Evolutionary conservation across 1,284 basidiomycete genomes (phyloP), one percentile per base, ranked within the genome.

Genomic region (Cystobasidiaceae sp.): DNA sequence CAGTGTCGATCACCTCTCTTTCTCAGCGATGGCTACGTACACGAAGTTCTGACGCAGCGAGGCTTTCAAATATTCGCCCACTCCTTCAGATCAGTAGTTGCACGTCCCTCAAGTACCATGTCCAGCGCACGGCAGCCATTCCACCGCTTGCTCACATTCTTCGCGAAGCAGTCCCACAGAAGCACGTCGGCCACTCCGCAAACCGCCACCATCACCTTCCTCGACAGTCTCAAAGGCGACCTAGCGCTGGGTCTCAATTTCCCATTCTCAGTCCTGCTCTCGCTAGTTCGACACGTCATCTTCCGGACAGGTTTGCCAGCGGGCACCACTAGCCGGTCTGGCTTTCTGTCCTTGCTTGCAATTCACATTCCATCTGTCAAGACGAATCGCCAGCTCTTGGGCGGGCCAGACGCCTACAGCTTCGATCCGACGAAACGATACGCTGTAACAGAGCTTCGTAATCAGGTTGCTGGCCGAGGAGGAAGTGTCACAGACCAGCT

Each of bases 91-190:
- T n/a, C n/a, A n/a, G n/a, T n/a, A n/a, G n/a, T n/a, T n/a, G n/a
- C n/a, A n/a, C n/a, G n/a, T n/a, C n/a, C n/a, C n/a, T n/a, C 37
- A 39, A 39, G 9, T 15, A 34, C 8, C 7, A 59, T 59, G 56
- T 33, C 56, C 4, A 56, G 39, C 39, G 19, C 43, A 11, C 43
- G 48, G 15, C 44, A 32, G 17, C 51, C 52, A 3, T 64, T 64
- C 52, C 61, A 56, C 21, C 61, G 61, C 43, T 30, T 64, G 30
- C 61, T 64, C 9, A 56, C n/a, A 11, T 64, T 64, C 52, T 64
- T 64, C 44, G 50, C 61, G 43, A 48, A 21, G 27, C 25, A 19
- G 23, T 17, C 37, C 27, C 30, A 15, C 23, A 27, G n/a, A 41
- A 34, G 21, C 8, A n/a, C n/a, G n/a, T n/a, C n/a, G n/a, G n/a